Base-by-base conservation (phyloP, 345 rosid genomes). In the Populus davidiana region DNA sequence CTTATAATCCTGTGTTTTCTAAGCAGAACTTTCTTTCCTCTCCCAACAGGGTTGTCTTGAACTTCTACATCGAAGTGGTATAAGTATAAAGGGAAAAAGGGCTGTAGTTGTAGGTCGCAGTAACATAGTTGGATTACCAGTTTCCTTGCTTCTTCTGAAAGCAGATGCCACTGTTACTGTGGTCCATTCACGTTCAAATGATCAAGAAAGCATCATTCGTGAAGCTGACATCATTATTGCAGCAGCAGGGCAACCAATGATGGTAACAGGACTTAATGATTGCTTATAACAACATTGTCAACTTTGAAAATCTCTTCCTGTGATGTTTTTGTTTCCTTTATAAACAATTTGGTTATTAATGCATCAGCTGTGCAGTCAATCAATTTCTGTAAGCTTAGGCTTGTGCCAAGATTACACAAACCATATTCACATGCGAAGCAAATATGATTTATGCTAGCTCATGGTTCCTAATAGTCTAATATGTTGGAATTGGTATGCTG, bases 81-180 rank as follows among this genome's bases (percentile, higher is more conserved):
- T 95, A 49, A 80, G 69, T 77, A 75, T 88, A 14, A 92, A 88
- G 84, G 98, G 99, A 39, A 92, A 95, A 71, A 87, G 77, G 64
- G 97, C 96, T 3, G 97, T 89, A 70, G 94, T 95, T 72, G 96
- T 95, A 18, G 98, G 99, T 61, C 91, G 99, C 73, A 93, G 98
- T 82, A 95, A 95, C 69, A 92, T 95, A 62, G 98, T 95, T 79
- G 99, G 98, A 47, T 81, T 93, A 78, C 99, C 98, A 2, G 96
- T 92, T 85, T 93, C 97, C 8, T 82, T 95, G 78, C 83, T 93
- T 69, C 87, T 95, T 82, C 91, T 93, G 67, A 95, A 93, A 84
- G 98, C 96, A 9, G 99, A 93, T 91, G 98, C 99, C 67, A 93
- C 98, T 6, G 96, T 95, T 41, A 86, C 90, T 13, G 74, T 79